Evolutionary conservation across 139 green algal genomes (phyloP), one percentile per base, ranked within the genome.

Genomic region (Chlamydomonas applanata): DNA sequence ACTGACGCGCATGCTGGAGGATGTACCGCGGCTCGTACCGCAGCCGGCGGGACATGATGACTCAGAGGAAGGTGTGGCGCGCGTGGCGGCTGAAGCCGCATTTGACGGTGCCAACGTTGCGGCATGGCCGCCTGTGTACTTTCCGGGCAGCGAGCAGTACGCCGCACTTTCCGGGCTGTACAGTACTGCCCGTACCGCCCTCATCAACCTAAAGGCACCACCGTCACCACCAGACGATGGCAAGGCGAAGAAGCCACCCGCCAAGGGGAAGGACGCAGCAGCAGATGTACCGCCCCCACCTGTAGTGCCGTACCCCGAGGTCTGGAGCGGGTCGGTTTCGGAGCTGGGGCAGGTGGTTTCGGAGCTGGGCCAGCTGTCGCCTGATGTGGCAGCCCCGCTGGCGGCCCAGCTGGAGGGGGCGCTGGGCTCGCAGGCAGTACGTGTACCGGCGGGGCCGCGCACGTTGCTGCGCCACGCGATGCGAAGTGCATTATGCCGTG

Each of bases 381-480:
- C 40, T 49, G 40, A 49, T 11, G 11, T 11, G 40, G 40, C 40
- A 7, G 40, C 40, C 40, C 40, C 40, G 7, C 40, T 49, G 40
- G 40, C 40, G 7, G 40, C 40, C 7, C 40, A 49, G 40, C 40
- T 49, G 7, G 40, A 49, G 11, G 53, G 9, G 11, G 24, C 53
- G 53, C 53, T 29, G 4, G 9, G 20, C 7, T 62, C 24, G 25
- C 59, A 66, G n/a, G 59, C 59, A 3, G 3, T 66, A 22, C n/a
- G n/a, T 13, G 59, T 66, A 11, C 59, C n/a, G n/a, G n/a, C 17
- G 17, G 59, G 30, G n/a, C n/a, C 22, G 11, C 59, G 59, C 59
- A 66, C 59, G 3, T 25, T 66, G n/a, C 29, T 66, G n/a, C 59
- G 59, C 24, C 59, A 66, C 11, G 59, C 59, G n/a, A 66, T 66